Percentiles rank a stretch among this genome's conserved stretches.
Evolutionary conservation across 202 grass and related monocot species (phyloP).

Genomic region (Panicum hallii): DNA sequence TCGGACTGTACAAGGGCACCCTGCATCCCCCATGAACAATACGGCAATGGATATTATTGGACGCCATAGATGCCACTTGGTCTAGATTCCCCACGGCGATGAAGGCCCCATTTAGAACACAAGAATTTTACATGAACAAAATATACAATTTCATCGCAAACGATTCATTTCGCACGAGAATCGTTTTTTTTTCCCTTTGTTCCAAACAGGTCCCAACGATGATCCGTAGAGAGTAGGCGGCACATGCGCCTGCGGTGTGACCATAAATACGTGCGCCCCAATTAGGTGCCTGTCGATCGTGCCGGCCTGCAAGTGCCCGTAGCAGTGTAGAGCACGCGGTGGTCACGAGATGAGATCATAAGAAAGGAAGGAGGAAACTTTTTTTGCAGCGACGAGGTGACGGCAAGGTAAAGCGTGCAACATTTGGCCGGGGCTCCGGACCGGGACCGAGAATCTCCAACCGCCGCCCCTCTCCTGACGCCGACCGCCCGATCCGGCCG

Average conservation of each 20-base stretch:
- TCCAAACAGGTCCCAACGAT: neutral
- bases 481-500: neutral
- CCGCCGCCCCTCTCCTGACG: slow-evolving; percentile 2
- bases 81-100: neutral
- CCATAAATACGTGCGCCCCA: slow-evolving; percentile 27
- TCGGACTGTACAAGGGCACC: neutral
- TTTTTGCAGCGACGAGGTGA: neutral
- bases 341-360: neutral
- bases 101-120: neutral
- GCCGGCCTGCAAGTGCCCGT: neutral
- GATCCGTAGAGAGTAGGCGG: neutral
- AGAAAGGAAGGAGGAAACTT: neutral
- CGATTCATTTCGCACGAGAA: neutral
- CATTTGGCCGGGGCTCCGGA: neutral
- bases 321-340: neutral
- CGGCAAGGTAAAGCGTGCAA: neutral
- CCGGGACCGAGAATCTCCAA: slow-evolving; percentile 26
- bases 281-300: neutral
- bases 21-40: neutral
- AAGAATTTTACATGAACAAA: neutral
- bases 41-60: neutral
- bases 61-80: neutral
- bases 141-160: neutral
- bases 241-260: neutral
- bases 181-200: neutral